Base-by-base conservation (phyloP, 176 grass and related monocot species). In the Oropetium thomaeum region DNA sequence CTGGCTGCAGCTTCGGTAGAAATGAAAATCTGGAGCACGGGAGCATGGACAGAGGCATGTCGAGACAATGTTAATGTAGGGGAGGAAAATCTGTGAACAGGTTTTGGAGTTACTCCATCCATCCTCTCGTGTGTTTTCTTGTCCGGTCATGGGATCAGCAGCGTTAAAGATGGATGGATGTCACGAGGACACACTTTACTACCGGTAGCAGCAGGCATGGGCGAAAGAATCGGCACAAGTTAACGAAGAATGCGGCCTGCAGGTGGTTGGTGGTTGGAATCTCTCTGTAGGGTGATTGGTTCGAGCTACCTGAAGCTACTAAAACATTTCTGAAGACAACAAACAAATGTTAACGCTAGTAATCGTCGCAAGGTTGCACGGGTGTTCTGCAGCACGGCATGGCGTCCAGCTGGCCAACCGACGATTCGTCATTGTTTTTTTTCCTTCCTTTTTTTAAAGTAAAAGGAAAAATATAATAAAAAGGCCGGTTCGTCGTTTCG, bases 81-180 rank as follows among this genome's bases (percentile, higher is more conserved):
- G 23, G 8, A 17, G n/a, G 52, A 29, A 52, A 68, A 74, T 43
- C 53, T 34, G 38, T 30, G 80, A 60, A 29, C 8, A 67, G 37
- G 25, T 10, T 31, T 60, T 58, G 67, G 85, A 78, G 57, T 66
- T 40, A 73, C 29, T 10, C 51, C 2, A 47, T 49, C 49, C 66
- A n/a, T 17, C 51, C 6, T 67, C 45, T 9, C 73, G 52, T 67
- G 66, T 73, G 66, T 16, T 73, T 26, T 73, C 69, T 87, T 83
- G 63, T 83, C 64, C 31, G 64, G 40, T 37, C 48, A 66, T 27
- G 59, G n/a, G 38, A 49, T 49, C 45, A 4, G 35, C 35, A 29
- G n/a, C 15, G 60, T 58, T 43, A 19, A 48, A 68, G 26, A 48
- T n/a, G n/a, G n/a, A n/a, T n/a, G n/a, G n/a, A n/a, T 17, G 71